Evolutionary conservation across 2,329 filamentous ascomycete genomes (phyloP), one percentile per base, ranked within the genome.

Genomic region (Leptographium flavum): DNA sequence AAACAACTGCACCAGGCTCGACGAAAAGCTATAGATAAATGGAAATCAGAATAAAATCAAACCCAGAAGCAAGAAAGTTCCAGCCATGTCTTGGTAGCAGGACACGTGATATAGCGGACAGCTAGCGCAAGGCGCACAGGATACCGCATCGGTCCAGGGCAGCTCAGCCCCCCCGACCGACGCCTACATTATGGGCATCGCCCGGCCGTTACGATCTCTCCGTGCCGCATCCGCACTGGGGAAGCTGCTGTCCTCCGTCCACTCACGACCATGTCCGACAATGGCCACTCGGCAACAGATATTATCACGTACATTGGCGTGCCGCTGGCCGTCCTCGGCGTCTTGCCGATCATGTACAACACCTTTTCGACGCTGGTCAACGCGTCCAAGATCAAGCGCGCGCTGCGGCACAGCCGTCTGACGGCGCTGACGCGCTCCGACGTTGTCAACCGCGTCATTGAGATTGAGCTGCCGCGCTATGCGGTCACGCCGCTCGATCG

Each of bases 331-430:
- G 58, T 61, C 19, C 54, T 62, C 11, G 59, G 59, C 4, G 70
- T 81, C 21, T 63, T 81, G 6, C 78, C 78, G 0, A 81, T 81
- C 42, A 63, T 82, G 37, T 82, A 81, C 62, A 82, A 80, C 54
- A 79, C 73, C 19, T 62, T 75, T 44, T 67, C 70, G 23, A 79
- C 75, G 3, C 68, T 81, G 23, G 62, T 74, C 14, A 76, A 74
- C 2, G 64, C 79, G 2, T 74, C 74, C 33, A 71, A 71, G 40
- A 77, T 82, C 58, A 71, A 70, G 56, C 70, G 70, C 46, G 71
- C 73, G 59, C 68, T 82, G 4, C 61, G 69, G 15, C 67, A 68
- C 45, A 73, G 73, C 57, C 68, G 67, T n/a, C 61, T 79, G 8
- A 70, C 69, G 2, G 76, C 74, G 0, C 65, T 80, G 38, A 80